Conservation (phyloP, 2,329 filamentous ascomycete genomes). For the Fonsecaea monophora region DNA sequence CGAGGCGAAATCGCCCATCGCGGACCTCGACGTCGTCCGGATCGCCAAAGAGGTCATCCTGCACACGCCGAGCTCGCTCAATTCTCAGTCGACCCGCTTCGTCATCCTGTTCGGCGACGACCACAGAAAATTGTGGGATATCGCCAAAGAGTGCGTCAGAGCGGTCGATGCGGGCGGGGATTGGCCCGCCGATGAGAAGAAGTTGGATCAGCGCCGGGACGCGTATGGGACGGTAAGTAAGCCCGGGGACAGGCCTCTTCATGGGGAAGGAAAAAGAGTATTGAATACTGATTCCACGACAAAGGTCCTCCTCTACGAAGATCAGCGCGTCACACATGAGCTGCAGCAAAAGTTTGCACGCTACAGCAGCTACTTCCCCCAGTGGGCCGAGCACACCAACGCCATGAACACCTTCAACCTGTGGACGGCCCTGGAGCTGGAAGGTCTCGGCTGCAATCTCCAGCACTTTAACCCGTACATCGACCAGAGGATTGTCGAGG, state of each 20-base stretch:
- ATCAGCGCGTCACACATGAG: neutral
- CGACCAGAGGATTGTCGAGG: neutral
- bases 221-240: neutral
- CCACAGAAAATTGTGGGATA: constrained; percentile 87
- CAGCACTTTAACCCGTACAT: constrained; percentile 9
- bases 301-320: constrained; percentile 10
- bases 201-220: neutral
- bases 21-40: constrained; percentile 15
- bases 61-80: constrained; percentile 74
- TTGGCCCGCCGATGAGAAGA: constrained; percentile 3
- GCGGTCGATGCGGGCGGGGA: neutral
- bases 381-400: constrained; percentile 10
- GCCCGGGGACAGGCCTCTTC: too few relatives aligned
- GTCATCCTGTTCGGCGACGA: constrained; percentile 80
- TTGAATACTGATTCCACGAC: neutral
- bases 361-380: neutral
- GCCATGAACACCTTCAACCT: constrained; percentile 8
- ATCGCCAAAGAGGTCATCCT: constrained; percentile 28
- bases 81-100: constrained; percentile 80
- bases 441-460: constrained; percentile 2
- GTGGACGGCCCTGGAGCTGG: constrained; percentile 5
- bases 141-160: constrained; percentile 47
- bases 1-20: constrained; percentile 16
- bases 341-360: neutral
- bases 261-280: too few relatives aligned